A percentile compares a stretch with the other conserved stretches of the same genome.
Evolutionary conservation across 2,329 filamentous ascomycete species (phyloP).

Genomic region (Colletotrichum chrysophilum): DNA sequence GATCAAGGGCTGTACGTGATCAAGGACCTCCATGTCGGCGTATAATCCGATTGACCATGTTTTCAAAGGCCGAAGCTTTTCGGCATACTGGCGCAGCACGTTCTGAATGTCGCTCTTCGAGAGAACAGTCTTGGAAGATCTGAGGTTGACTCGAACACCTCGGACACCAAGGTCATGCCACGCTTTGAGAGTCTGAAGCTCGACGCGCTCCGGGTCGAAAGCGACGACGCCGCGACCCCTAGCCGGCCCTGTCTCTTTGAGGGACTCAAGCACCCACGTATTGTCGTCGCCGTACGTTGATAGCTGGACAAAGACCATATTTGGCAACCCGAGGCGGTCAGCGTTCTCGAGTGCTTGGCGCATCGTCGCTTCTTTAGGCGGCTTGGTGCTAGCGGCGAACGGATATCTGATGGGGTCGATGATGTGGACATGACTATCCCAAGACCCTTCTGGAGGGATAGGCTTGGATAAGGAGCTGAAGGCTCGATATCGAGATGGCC

Average conservation of each 20-base stretch:
- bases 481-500: background rate
- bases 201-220: background rate
- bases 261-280: background rate
- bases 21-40: background rate
- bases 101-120: background rate
- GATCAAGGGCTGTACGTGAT: background rate
- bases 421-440: background rate
- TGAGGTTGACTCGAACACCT: background rate
- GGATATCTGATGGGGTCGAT: background rate
- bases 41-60: background rate
- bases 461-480: rapidly evolving
- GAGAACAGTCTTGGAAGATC: background rate
- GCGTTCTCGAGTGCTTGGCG: background rate
- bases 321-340: rapidly evolving
- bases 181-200: background rate
- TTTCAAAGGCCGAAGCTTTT: background rate
- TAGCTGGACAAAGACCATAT: background rate
- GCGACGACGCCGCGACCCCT: background rate
- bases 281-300: background rate
- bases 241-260: rapidly evolving
- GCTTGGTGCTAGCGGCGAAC: background rate
- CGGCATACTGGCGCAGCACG: rapidly evolving
- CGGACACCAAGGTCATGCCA: background rate
- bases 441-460: background rate
- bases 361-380: background rate